Base-by-base conservation (phyloP, 2,329 filamentous ascomycete species). In the Aureobasidium sp. region DNA sequence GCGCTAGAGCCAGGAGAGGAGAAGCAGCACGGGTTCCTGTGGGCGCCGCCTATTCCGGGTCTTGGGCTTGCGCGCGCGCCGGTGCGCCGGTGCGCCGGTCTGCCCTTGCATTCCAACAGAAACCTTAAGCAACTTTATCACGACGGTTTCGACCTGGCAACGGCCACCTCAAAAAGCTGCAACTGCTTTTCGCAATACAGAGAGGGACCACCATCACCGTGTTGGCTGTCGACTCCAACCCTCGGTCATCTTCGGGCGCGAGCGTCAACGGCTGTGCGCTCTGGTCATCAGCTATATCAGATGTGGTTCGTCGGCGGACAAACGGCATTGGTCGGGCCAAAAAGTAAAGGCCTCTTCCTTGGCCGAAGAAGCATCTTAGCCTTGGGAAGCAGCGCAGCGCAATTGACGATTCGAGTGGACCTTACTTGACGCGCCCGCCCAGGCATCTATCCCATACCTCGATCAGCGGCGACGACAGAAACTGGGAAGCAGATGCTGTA, bases 51-150 rank as follows among this genome's bases (percentile, higher is more conserved):
- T 61, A 61, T 61, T 61, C 60, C 47, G 60, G 60, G 45, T 60
- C 45, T 22, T 37, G n/a, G 56, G 56, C 45, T 48, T 39, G 37
- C 35, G 59, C 59, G 59, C 59, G 59, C 49, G 60, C 60, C 60
- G 60, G 49, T 61, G 59, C 49, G 60, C 60, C 60, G 60, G 49
- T 61, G 50, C 60, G 60, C 60, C 49, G 60, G 57, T 29, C 50
- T 53, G 60, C 60, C 60, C 60, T 61, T 61, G 60, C 60, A 61
- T 54, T 47, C 42, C 33, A 60, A 50, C 42, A 53, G 24, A 61
- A 61, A 61, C 60, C 49, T 61, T 61, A 61, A 61, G 60, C 60
- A 61, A 54, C 60, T 61, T 48, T 61, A 54, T 61, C 49, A 56
- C 50, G 60, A 61, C 49, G 39, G 60, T 54, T 60, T 47, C 47